Conservation (phyloP, 2,329 filamentous ascomycete species). For the Aspergillus sp. region DNA sequence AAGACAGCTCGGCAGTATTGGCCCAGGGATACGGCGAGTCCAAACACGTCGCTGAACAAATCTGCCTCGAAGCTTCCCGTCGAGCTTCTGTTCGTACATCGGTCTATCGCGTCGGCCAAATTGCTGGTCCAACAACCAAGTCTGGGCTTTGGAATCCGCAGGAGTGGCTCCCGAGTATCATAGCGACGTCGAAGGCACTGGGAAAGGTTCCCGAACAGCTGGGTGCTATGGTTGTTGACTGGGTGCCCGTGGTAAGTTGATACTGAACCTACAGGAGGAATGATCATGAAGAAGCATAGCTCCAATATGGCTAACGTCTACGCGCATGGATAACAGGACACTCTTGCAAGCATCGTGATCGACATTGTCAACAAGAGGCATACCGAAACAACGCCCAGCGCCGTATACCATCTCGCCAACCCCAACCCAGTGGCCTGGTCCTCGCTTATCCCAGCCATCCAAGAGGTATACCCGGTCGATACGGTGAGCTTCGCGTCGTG, state of each 20-base stretch:
- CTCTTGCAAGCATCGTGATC: background rate
- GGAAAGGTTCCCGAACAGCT: conserved; percentile 48
- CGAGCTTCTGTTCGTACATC: conserved; percentile 19
- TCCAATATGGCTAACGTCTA: too few species aligned
- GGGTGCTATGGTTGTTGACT: conserved; percentile 50
- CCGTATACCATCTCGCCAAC: conserved; percentile 1
- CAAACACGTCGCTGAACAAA: conserved; percentile 44
- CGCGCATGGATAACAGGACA: background rate
- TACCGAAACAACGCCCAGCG: background rate
- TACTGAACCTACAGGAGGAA: background rate
- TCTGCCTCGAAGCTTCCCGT: conserved; percentile 37
- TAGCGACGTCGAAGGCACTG: conserved; percentile 53
- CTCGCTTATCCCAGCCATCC: background rate
- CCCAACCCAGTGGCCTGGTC: background rate
- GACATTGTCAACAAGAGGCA: background rate
- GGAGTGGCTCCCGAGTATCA: conserved; percentile 47
- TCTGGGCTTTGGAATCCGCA: conserved; percentile 55
- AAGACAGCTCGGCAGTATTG: background rate
- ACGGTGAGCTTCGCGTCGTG: background rate
- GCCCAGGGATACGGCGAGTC: conserved; percentile 34
- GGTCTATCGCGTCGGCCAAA: conserved; percentile 35
- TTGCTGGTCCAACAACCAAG: conserved; percentile 31
- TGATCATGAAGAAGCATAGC: background rate
- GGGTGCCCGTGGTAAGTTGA: conserved; percentile 28
- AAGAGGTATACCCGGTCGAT: background rate